Evolutionary conservation across 2,329 filamentous ascomycete genomes (phyloP).

Genomic region (Paraphaeosphaeria minitans): DNA sequence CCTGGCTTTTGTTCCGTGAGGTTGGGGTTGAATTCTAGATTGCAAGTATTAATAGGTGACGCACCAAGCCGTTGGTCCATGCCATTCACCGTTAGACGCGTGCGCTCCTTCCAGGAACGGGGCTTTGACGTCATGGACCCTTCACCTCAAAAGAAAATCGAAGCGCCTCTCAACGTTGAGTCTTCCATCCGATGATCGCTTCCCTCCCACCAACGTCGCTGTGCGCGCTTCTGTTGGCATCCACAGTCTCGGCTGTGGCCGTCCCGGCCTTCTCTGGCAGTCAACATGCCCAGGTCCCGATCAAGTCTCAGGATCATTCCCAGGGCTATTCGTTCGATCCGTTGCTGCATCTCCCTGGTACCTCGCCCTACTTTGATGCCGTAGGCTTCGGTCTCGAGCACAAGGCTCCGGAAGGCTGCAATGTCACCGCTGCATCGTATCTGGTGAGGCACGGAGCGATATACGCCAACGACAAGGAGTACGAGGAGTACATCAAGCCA

Average conservation of each 20-base stretch:
- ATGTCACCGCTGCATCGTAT: conserved; percentile 55
- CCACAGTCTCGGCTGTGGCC: conserved; percentile 24
- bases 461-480: conserved; percentile 57
- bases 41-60: neutral
- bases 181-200: neutral
- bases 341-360: conserved; percentile 55
- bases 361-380: conserved; percentile 57
- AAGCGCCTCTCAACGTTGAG: neutral
- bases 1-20: neutral
- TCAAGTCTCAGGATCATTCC: conserved; percentile 33
- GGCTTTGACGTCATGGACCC: conserved; percentile 1
- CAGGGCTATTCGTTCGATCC: conserved; percentile 53
- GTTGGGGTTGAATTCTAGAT: neutral
- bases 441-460: conserved; percentile 57
- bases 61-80: neutral
- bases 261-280: conserved; percentile 22
- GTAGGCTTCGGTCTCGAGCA: conserved; percentile 54
- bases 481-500: conserved; percentile 56
- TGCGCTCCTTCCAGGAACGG: neutral
- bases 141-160: neutral
- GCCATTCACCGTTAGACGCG: neutral
- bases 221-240: conserved; percentile 23
- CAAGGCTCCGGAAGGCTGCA: conserved; percentile 54
- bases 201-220: conserved; percentile 13
- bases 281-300: conserved; percentile 19